Percentiles rank a stretch among this genome's conserved stretches.
Conservation (phyloP, 306 rosid species). For the Cucumis sativus region DNA sequence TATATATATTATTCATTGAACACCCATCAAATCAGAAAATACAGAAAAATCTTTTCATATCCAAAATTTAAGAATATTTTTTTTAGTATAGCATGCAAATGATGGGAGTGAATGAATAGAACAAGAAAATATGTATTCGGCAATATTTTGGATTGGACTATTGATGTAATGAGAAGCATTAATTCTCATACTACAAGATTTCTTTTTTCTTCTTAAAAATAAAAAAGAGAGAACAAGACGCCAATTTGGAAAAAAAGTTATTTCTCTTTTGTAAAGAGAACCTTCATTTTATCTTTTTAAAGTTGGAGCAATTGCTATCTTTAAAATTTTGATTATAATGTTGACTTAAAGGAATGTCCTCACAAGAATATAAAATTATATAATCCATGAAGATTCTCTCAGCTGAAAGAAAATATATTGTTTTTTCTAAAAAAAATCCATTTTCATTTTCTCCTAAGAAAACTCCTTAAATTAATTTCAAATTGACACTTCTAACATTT, state of each 20-base stretch:
- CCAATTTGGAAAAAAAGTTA: not conserved
- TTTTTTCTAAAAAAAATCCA: not conserved
- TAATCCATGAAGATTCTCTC: not conserved
- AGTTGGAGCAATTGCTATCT: not conserved
- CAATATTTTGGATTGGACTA: not conserved
- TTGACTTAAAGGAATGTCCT: not conserved
- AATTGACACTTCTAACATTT: no score
- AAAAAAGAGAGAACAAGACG: not conserved
- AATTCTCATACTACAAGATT: not conserved
- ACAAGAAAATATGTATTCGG: not conserved
- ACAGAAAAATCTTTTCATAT: not conserved
- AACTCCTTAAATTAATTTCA: not conserved
- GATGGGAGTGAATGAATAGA: not conserved
- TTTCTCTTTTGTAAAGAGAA: conserved; percentile 4
- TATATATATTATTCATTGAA: not conserved
- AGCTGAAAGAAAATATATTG: not conserved
- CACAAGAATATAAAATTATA: not conserved
- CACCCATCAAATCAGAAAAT: not conserved
- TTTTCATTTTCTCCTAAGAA: not conserved
- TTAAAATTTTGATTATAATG: not conserved
- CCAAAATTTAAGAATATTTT: not conserved
- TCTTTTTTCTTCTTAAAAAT: not conserved
- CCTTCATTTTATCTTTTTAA: conserved; percentile 1
- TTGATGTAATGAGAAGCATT: not conserved
- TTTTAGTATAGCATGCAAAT: not conserved